Evolutionary conservation across 371 early-diverging fungal species (phyloP), one percentile per base, ranked within the genome.

Genomic region (Rhizopus arrhizus): DNA sequence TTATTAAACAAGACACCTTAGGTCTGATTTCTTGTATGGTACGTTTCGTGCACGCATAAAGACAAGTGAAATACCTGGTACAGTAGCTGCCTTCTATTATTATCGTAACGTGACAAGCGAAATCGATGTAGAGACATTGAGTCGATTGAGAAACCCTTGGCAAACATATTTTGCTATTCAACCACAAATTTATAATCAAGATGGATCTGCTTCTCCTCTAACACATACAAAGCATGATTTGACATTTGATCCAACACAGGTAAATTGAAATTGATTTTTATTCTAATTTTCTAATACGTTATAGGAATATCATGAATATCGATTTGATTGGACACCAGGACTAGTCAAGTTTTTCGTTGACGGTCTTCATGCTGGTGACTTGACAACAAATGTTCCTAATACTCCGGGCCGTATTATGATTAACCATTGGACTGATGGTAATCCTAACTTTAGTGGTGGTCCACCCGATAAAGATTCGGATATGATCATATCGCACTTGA

Each of bases 391-490:
- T 48, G 62, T 80, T 4, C 80, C 80, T 6, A 22, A 54, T 13
- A 32, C 58, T 31, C 76, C 81, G 4, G 81, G 81, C 10, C 54
- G 73, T 41, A 52, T 76, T 4, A 35, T 75, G n/a, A 13, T 81
- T 11, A 77, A 78, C 53, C 78, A 77, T 51, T 81, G 81, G 81
- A 69, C 78, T 10, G 78, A 81, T 54, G 81, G 81, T 5, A 74
- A 81, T 16, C 74, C 78, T 13, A 59, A 65, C 8, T 81, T 22
- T 22, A 66, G 40, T 71, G 72, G 69, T 13, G 69, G 65, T 2
- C 74, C 76, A 8, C 68, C 73, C 9, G 22, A 46, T 0, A 43
- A 65, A 53, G 53, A 73, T 47, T 68, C 77, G 8, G 45, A 64
- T 2, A 42, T 80, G 32, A 46, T 60, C 3, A 48, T 80, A 10